Evolutionary conservation across 1,139 yeast species (phyloP).

Genomic region (Pichia sp.): DNA sequence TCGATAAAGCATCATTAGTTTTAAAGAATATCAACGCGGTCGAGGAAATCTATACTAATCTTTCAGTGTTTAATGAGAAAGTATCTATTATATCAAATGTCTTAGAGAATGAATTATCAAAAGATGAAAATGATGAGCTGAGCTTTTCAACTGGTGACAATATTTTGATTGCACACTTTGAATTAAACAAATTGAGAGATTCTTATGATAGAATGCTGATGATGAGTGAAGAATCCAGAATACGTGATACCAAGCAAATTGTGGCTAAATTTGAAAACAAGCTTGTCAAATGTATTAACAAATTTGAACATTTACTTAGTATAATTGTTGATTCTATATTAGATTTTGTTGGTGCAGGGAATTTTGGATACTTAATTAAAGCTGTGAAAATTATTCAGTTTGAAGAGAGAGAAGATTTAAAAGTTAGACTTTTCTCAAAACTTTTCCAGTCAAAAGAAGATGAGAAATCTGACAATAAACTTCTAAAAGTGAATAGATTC

Average conservation of each 20-base stretch:
- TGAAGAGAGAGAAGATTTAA: constrained; percentile 74
- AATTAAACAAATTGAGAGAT: constrained; percentile 64
- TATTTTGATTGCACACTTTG: constrained; percentile 60
- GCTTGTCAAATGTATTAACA: constrained; percentile 40
- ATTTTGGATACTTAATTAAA: constrained; percentile 60
- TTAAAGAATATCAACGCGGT: constrained; percentile 71
- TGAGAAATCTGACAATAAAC: constrained; percentile 18
- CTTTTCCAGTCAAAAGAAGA: constrained; percentile 14
- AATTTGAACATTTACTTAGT: constrained; percentile 59
- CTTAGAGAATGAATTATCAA: constrained; percentile 48
- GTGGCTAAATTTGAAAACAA: constrained; percentile 54
- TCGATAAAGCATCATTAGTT: constrained; percentile 54
- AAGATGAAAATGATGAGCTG: constrained; percentile 46
- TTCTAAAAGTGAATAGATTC: constrained; percentile 19
- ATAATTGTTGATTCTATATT: constrained; percentile 35
- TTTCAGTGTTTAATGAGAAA: constrained; percentile 48
- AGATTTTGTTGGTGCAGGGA: constrained; percentile 34
- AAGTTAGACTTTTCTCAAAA: constrained; percentile 44
- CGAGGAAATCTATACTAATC: constrained; percentile 55
- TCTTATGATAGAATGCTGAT: constrained; percentile 62
- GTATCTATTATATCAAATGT: constrained; percentile 44
- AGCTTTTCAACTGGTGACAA: constrained; percentile 33
- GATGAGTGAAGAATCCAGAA: constrained; percentile 34
- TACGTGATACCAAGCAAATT: constrained; percentile 65
- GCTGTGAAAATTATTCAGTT: constrained; percentile 68